A percentile compares a stretch with the other conserved stretches of the same genome.
These are phyloP conservation scores for Dalbergia oliveri DNA, from an alignment of 306 rosid species.

Conservation along the genomic window DNA sequence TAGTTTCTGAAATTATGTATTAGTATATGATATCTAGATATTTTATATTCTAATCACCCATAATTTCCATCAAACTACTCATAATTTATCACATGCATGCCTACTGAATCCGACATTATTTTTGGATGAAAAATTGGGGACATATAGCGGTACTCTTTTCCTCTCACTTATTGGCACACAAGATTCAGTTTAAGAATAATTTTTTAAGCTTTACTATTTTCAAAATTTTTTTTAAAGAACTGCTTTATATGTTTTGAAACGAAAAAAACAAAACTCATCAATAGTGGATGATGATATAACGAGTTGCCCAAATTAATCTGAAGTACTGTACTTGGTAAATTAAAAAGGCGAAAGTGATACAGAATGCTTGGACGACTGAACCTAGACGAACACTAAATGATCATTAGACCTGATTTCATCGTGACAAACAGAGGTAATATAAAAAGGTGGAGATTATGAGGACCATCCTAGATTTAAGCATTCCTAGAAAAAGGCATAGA, in stretches of 20 bases:
- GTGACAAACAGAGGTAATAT: background rate
- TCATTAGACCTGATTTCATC: background rate
- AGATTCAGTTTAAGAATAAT: background rate
- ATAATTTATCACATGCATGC: too few relatives aligned
- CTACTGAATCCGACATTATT: too few relatives aligned
- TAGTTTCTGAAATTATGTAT: too few relatives aligned
- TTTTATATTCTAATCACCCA: too few relatives aligned
- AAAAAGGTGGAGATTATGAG: constrained; percentile 36
- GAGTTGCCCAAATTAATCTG: constrained; percentile 5
- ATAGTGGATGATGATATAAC: background rate
- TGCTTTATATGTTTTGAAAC: too few relatives aligned
- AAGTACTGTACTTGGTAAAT: constrained; percentile 7
- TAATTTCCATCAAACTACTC: too few relatives aligned
- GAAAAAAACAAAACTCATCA: too few relatives aligned
- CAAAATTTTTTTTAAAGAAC: too few relatives aligned
- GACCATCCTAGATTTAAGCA: constrained; percentile 28
- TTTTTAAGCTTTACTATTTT: too few relatives aligned
- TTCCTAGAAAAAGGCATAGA: background rate
- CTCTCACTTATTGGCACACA: background rate
- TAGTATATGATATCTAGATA: too few relatives aligned
- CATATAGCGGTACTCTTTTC: too few relatives aligned
- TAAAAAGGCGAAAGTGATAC: background rate
- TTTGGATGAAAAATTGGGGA: too few relatives aligned
- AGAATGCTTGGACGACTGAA: constrained; percentile 1
- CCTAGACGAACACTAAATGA: constrained; percentile 3